A percentile compares a stretch with the other conserved stretches of the same genome.
These are phyloP conservation scores for Stephania cephalantha DNA, from an alignment of 164 flowering plant genomes.

Conservation along the genomic window DNA sequence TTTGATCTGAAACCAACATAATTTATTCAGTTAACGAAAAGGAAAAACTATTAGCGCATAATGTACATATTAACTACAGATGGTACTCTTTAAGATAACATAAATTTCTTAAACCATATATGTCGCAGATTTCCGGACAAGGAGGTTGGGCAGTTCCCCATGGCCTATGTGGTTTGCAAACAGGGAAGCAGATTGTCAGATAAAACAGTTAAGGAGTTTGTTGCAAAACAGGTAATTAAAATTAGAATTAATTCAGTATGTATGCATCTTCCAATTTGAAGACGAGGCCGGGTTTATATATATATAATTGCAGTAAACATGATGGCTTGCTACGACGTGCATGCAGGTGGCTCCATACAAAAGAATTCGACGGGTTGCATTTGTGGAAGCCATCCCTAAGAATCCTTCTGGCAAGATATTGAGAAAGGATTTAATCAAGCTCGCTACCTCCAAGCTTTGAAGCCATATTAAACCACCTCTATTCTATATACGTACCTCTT, in stretches of 20 bases:
- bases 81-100: too few relatives aligned
- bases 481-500: too few relatives aligned
- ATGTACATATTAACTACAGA: too few relatives aligned
- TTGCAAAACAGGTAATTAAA: conserved; percentile 55
- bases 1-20: too few relatives aligned
- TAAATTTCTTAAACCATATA: too few relatives aligned
- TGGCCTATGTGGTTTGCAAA: conserved; percentile 84
- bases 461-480: background rate
- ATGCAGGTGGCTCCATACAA: conserved; percentile 87
- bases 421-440: conserved; percentile 82
- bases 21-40: too few relatives aligned
- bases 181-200: conserved; percentile 45
- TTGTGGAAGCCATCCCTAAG: conserved; percentile 67
- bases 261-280: too few relatives aligned
- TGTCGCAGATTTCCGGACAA: conserved; percentile 67
- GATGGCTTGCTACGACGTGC: background rate
- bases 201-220: conserved; percentile 52
- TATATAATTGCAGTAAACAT: too few relatives aligned
- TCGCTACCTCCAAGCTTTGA: conserved; percentile 60
- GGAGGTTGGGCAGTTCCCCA: conserved; percentile 79
- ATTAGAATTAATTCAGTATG: too few relatives aligned
- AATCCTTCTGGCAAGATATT: conserved; percentile 89
- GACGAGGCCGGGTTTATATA: too few relatives aligned
- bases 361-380: conserved; percentile 70
- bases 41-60: too few relatives aligned